A percentile compares a stretch with the other conserved stretches of the same genome.
Evolutionary conservation across 148 eudicot species (phyloP).

Genomic region (Nepenthes mirabilis): DNA sequence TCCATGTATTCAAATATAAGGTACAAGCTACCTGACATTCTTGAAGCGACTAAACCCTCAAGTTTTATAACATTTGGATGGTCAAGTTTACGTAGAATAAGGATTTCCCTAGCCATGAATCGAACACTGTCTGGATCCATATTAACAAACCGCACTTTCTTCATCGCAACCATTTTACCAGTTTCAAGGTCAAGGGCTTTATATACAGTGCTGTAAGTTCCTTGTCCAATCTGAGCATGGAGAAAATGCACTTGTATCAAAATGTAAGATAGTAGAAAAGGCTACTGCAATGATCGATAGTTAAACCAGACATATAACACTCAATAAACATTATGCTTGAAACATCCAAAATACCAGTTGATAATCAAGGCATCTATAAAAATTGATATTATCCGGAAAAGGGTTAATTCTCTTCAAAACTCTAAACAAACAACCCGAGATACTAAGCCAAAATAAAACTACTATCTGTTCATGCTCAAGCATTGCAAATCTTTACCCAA

Average conservation of each 20-base stretch:
- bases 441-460: too few relatives aligned
- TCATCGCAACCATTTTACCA: constrained; percentile 69
- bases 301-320: neutral
- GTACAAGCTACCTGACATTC: constrained; percentile 70
- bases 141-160: constrained; percentile 76
- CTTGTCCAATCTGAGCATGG: constrained; percentile 75
- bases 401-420: too few relatives aligned
- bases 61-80: constrained; percentile 90
- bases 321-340: too few relatives aligned
- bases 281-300: neutral
- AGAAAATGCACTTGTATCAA: constrained; percentile 1
- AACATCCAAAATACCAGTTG: too few relatives aligned
- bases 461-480: too few relatives aligned
- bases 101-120: constrained; percentile 90
- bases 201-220: constrained; percentile 87
- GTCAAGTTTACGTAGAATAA: constrained; percentile 57
- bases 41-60: constrained; percentile 65
- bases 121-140: constrained; percentile 95
- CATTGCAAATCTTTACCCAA: too few relatives aligned
- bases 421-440: too few relatives aligned
- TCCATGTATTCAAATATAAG: constrained; percentile 95
- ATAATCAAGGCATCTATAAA: too few relatives aligned
- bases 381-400: too few relatives aligned
- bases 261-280: neutral
- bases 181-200: constrained; percentile 76